phyloP scores from a whole-genome alignment of 208 protist genomes.

The Leishmania tropica region DNA sequence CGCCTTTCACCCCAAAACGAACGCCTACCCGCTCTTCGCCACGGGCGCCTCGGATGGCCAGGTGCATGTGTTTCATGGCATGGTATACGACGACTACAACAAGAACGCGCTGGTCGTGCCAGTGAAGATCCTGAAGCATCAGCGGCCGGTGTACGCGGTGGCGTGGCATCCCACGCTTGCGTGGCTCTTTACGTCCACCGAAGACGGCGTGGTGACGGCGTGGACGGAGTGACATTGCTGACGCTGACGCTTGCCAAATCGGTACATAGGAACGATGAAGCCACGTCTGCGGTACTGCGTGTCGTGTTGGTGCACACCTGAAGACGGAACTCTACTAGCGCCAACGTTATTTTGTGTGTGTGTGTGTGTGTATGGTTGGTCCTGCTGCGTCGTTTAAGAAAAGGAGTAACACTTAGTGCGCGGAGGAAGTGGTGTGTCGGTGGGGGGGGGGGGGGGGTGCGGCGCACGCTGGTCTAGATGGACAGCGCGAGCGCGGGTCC shows the following conservation, averaged over 20 bases:
- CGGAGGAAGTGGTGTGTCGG: not conserved
- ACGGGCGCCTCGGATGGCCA: conserved; percentile 96
- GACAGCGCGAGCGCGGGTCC: not conserved
- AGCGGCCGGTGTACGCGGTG: conserved; percentile 91
- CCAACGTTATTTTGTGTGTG: not conserved
- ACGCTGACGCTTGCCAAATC: not conserved
- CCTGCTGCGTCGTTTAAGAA: not conserved
- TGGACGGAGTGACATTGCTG: conserved; percentile 81
- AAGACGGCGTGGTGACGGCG: conserved; percentile 94
- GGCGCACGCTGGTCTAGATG: not conserved
- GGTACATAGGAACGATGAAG: not conserved
- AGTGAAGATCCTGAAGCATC: conserved; percentile 98
- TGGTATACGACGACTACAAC: conserved; percentile 97
- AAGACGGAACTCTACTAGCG: not conserved
- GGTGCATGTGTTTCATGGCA: conserved; percentile 95
- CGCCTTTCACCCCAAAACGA: conserved; percentile 88
- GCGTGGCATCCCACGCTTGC: conserved; percentile 98
- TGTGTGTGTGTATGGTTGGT: not conserved
- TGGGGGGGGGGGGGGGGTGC: not conserved
- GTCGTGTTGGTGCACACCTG: not conserved
- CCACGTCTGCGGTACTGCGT: not conserved
- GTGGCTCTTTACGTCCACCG: conserved; percentile 98
- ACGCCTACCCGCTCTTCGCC: conserved; percentile 97
- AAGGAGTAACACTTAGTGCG: not conserved
- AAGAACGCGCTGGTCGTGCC: conserved; percentile 99